Conservation (phyloP, 1,284 basidiomycete genomes). For the Xerocomus amazonicus region DNA sequence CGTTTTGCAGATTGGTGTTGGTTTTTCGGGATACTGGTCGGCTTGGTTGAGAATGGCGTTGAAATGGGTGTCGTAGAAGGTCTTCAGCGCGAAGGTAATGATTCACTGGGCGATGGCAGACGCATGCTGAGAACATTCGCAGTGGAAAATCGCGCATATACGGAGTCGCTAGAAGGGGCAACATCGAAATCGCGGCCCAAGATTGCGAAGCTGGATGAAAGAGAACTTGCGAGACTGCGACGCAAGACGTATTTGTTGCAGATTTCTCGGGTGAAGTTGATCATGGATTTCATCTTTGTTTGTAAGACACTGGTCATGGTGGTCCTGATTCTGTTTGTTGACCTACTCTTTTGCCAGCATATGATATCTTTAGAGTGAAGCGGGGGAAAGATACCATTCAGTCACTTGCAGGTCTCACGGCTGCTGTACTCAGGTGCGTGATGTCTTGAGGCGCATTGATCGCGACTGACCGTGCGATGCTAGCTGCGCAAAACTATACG, state of each 20-base stretch:
- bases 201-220: constrained; percentile 59
- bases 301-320: constrained; percentile 49
- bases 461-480: constrained; percentile 7
- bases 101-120: background rate
- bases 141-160: constrained; percentile 71
- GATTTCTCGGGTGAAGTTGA: constrained; percentile 61
- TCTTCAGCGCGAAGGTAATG: constrained; percentile 57
- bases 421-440: constrained; percentile 66
- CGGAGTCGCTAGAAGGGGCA: constrained; percentile 68
- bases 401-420: constrained; percentile 60
- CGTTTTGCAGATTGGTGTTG: constrained; percentile 80
- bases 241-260: constrained; percentile 74
- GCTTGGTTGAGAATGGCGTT: constrained; percentile 75
- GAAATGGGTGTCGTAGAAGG: constrained; percentile 65
- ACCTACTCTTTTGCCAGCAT: constrained; percentile 40
- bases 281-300: constrained; percentile 81
- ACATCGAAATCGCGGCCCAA: constrained; percentile 65
- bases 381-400: constrained; percentile 59
- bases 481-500: constrained; percentile 68
- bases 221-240: constrained; percentile 62
- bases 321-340: background rate
- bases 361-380: constrained; percentile 55
- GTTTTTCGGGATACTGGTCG: constrained; percentile 71
- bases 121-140: constrained; percentile 2
- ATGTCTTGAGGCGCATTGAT: constrained; percentile 8